A percentile compares a stretch with the other conserved stretches of the same genome.
These are phyloP conservation scores for Aspergillus avenaceus DNA, from an alignment of 495 filamentous ascomycete genomes.

Conservation along the genomic window DNA sequence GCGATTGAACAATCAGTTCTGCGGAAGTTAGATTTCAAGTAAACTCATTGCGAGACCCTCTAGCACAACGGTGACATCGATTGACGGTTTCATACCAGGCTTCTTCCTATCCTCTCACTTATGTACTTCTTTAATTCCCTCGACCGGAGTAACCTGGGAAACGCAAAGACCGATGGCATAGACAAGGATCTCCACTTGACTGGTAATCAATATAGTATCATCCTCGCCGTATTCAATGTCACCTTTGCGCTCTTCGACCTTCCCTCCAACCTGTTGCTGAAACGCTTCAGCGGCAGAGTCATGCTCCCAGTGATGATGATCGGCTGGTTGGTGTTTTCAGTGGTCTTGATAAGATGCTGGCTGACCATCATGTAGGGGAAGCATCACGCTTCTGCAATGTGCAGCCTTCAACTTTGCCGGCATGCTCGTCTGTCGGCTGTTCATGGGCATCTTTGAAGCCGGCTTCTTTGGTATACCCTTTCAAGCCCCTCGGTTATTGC, in stretches of 20 bases:
- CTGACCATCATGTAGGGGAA: background rate
- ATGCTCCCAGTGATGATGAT: constrained; percentile 10
- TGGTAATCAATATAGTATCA: constrained; percentile 56
- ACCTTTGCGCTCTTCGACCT: constrained; percentile 61
- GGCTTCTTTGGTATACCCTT: constrained; percentile 14
- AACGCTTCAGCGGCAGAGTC: constrained; percentile 49
- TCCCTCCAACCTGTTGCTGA: constrained; percentile 52
- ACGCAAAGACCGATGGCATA: constrained; percentile 56
- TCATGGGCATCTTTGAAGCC: constrained; percentile 8
- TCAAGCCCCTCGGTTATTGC: no score
- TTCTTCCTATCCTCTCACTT: constrained; percentile 34
- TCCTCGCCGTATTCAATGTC: constrained; percentile 60
- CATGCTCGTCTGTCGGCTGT: constrained; percentile 17
- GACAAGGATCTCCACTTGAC: constrained; percentile 44
- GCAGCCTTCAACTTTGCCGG: constrained; percentile 9
- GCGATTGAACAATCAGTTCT: constrained; percentile 1
- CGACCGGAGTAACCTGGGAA: constrained; percentile 56
- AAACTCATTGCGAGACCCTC: no score
- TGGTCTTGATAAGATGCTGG: background rate
- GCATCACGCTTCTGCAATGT: constrained; percentile 6
- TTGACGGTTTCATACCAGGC: background rate
- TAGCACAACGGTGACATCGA: background rate
- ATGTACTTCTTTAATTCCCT: constrained; percentile 54
- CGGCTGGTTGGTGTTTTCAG: constrained; percentile 8
- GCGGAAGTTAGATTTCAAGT: constrained; percentile 7